Base-by-base conservation (phyloP, 2,329 filamentous ascomycete genomes). In the Epichloe uncinata region DNA sequence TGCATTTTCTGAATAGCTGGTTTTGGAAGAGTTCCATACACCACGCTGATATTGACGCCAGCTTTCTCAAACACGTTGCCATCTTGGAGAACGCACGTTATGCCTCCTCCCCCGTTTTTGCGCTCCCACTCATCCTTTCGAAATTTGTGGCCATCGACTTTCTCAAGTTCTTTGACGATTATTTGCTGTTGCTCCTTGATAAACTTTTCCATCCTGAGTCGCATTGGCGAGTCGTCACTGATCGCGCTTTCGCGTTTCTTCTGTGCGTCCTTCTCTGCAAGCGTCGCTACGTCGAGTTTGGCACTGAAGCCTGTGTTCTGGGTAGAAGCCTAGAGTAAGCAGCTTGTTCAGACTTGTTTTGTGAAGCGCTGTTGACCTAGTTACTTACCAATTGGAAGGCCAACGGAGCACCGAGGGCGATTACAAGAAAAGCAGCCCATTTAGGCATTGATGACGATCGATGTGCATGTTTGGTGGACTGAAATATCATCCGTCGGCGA, bases 1-100 rank as follows among this genome's bases (percentile, higher is more conserved):
- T 87, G 81, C 93, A 98, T 97, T 69, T 89, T 89, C 60, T 83
- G 78, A 57, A 98, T 95, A 33, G 88, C 93, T 0, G 87, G 76
- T 60, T 87, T 84, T 35, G 90, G 89, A 2, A 98, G 77, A 45
- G 83, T 85, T 53, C 93, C 93, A 64, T 98, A 97, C 46, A 98
- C 93, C 54, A 97, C 82, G 51, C 87, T 94, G 61, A 91, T 90
- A 63, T 95, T 95, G 52, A 97, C 89, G 33, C 93, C 93, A 42
- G 87, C 93, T 71, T 98, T 98, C 68, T 98, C 93, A 61, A 98
- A 98, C 47, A 96, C 88, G 54, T 94, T 91, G 57, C 93, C 90
- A 56, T 96, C 89, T 67, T 98, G 93, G 16, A 98, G 74, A 38
- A 98, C 90, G 67, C 90, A 95, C 15, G 88, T 94, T 59, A 91